Percentiles rank a stretch among this genome's conserved stretches.
phyloP scores from a whole-genome alignment of 2,329 filamentous ascomycete species.

The Hypoxylon sp. region DNA sequence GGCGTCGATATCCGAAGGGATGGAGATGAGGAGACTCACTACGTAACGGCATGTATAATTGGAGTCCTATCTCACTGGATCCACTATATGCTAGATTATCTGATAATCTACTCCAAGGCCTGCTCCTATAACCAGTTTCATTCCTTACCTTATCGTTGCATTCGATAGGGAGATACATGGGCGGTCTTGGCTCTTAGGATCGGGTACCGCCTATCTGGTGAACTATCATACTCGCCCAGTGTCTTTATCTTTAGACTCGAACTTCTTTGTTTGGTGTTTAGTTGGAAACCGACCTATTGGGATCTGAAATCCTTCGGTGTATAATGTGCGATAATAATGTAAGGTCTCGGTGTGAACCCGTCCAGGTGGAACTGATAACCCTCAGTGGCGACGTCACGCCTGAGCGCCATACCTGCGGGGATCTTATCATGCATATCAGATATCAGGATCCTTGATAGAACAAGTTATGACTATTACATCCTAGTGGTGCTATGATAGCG shows the following conservation, averaged over 20 bases:
- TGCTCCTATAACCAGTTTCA: slow-evolving; percentile 14
- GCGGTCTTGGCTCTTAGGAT: slow-evolving; percentile 11
- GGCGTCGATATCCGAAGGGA: slow-evolving; percentile 23
- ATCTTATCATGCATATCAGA: slow-evolving; percentile 40
- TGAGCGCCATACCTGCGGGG: slow-evolving; percentile 23
- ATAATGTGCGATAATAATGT: neutral
- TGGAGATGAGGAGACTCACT: slow-evolving; percentile 32
- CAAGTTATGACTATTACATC: slow-evolving; percentile 10
- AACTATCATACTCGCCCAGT: neutral
- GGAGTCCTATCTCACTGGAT: slow-evolving; percentile 4
- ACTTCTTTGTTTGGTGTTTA: neutral
- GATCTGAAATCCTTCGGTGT: neutral
- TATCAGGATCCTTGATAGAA: slow-evolving; percentile 17
- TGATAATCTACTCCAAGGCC: slow-evolving; percentile 35
- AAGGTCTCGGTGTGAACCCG: slow-evolving; percentile 1
- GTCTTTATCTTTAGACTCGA: slow-evolving; percentile 3
- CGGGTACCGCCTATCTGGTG: slow-evolving; percentile 30
- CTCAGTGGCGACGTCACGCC: slow-evolving; percentile 20
- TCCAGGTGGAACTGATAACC: slow-evolving; percentile 13
- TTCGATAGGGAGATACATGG: slow-evolving; percentile 17
- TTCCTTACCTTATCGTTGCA: slow-evolving; percentile 27
- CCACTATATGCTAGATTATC: slow-evolving; percentile 35
- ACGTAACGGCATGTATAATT: slow-evolving; percentile 4
- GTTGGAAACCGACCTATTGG: neutral
- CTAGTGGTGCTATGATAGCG: slow-evolving; percentile 18